A percentile compares a stretch with the other conserved stretches of the same genome.
phyloP scores from a whole-genome alignment of 805 yeast species.

The Metschnikowia gelsemii region DNA sequence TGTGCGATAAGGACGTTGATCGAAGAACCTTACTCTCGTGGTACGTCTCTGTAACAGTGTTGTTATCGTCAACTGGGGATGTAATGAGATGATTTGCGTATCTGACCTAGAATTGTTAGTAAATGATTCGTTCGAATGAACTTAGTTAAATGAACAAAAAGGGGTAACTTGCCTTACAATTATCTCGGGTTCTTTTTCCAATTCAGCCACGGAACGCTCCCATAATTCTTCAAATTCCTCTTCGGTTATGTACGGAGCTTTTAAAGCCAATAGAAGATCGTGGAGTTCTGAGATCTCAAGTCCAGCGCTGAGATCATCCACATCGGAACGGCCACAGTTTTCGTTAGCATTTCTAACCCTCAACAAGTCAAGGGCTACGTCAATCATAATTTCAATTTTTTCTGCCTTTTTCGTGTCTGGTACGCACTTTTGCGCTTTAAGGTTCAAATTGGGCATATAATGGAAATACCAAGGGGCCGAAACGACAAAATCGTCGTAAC shows the following conservation, averaged over 20 bases:
- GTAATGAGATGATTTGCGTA: conserved; percentile 20
- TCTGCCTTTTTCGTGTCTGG: conserved; percentile 73
- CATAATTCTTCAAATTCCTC: conserved; percentile 77
- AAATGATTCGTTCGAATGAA: conserved; percentile 6
- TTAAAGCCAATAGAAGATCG: conserved; percentile 47
- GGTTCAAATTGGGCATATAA: conserved; percentile 60
- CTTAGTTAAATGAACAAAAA: conserved; percentile 6
- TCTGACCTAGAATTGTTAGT: conserved; percentile 33
- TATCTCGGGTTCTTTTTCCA: conserved; percentile 66
- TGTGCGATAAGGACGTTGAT: conserved; percentile 67
- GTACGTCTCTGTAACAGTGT: conserved; percentile 39
- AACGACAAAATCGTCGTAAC: conserved; percentile 65
- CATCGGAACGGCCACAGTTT: conserved; percentile 52
- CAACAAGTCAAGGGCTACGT: conserved; percentile 63
- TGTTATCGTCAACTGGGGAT: conserved; percentile 34
- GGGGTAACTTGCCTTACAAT: conserved; percentile 71
- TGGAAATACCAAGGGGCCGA: conserved; percentile 53
- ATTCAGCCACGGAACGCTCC: conserved; percentile 58
- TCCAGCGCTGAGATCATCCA: conserved; percentile 50
- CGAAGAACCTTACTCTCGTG: conserved; percentile 58
- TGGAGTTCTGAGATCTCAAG: conserved; percentile 50
- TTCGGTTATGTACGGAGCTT: conserved; percentile 48
- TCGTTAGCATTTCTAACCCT: conserved; percentile 65
- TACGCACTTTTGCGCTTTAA: conserved; percentile 52
- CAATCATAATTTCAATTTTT: conserved; percentile 61